Evolutionary conservation across 192 early-diverging fungal genomes (phyloP).

Genomic region (Umbelopsis vinacea): DNA sequence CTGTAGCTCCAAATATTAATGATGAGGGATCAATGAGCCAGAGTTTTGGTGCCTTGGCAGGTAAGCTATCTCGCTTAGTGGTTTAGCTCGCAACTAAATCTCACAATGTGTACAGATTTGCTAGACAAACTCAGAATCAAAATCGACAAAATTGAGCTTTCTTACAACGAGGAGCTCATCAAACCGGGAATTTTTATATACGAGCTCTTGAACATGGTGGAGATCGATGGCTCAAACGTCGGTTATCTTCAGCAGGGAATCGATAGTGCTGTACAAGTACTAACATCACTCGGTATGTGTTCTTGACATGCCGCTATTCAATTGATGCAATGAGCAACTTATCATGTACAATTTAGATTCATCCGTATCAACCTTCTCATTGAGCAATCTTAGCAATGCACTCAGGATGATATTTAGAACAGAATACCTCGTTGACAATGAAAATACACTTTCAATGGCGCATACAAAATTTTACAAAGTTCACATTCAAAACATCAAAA

Average conservation of each 20-base stretch:
- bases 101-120: conserved; percentile 20
- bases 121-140: conserved; percentile 27
- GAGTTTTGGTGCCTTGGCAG: conserved; percentile 35
- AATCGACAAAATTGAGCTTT: conserved; percentile 29
- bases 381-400: conserved; percentile 34
- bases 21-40: background rate
- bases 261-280: conserved; percentile 28
- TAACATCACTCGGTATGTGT: conserved; percentile 25
- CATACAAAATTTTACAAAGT: conserved; percentile 5
- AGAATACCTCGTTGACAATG: background rate
- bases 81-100: background rate
- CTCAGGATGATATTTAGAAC: conserved; percentile 33
- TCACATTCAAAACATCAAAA: background rate
- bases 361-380: background rate
- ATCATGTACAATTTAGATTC: background rate
- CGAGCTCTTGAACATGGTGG: conserved; percentile 32
- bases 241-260: conserved; percentile 25
- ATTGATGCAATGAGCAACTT: background rate
- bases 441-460: background rate
- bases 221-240: conserved; percentile 16
- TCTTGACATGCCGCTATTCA: background rate
- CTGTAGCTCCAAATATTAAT: background rate
- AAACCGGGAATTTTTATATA: conserved; percentile 42
- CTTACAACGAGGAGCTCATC: conserved; percentile 14
- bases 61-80: conserved; percentile 10